Base-by-base conservation (phyloP, 495 filamentous ascomycete species). In the Chaetomium fimeti region DNA sequence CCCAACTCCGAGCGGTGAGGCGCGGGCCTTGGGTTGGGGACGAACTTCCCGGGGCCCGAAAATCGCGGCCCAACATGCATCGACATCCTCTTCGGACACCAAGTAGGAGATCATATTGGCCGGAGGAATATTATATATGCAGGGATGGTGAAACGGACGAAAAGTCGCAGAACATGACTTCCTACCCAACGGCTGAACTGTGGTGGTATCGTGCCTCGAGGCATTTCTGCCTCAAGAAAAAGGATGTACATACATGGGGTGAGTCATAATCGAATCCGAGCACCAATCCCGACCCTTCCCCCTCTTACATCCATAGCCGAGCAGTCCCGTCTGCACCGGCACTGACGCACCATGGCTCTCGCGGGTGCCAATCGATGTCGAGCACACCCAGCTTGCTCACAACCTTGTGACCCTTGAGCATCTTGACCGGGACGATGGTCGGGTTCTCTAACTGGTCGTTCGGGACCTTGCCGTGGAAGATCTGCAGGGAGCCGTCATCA, bases 391-490 rank as follows among this genome's bases (percentile, higher is more conserved):
- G 80, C 67, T 88, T 89, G 69, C 79, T 84, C 70, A 83, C 86
- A 2, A 93, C 87, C 77, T 87, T 88, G 79, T 98, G 94, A 4
- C 94, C 94, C 76, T 85, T 88, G 63, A 98, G 83, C 68, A 96
- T 89, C 84, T 97, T 98, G 66, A 98, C 83, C 18, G 95, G 94
- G 51, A 98, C 94, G 70, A 98, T 96, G 47, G 87, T 91, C 25
- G 94, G 91, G 75, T 96, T 96, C 81, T 95, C 92, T 82, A 98
- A 88, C 79, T 96, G 81, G 73, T 98, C 94, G 63, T 86, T 89
- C 38, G 93, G 91, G 38, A 98, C 93, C 76, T 90, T 94, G 60
- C 92, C 94, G 76, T 98, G 94, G 82, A 97, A 97, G 40, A 98
- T 89, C 78, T 98, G 95, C 64, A 98, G 73, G 29, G 85, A 91